Conservation (phyloP, 148 eudicot species). For the Nepenthes mirabilis region DNA sequence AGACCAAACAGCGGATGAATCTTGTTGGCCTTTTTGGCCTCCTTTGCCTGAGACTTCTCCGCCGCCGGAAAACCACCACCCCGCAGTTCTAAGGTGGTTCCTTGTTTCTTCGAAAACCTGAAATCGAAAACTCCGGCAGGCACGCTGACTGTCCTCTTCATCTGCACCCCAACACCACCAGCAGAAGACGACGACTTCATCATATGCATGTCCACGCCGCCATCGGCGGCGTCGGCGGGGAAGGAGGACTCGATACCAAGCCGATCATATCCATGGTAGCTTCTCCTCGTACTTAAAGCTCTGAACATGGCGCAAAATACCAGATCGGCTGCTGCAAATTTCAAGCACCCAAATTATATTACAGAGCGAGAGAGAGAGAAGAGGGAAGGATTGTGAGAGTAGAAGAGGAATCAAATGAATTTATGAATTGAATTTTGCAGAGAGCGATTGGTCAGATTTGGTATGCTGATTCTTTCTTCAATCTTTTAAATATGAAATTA, state of each 20-base stretch:
- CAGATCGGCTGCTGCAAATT: neutral
- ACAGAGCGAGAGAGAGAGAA: neutral
- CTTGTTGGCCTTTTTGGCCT: conserved; percentile 13
- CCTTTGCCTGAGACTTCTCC: conserved; percentile 4
- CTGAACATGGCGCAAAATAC: conserved; percentile 15
- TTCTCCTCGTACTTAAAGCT: conserved; percentile 12
- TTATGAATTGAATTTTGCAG: neutral
- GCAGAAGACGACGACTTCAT: too few relatives aligned
- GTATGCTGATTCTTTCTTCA: conserved; percentile 1
- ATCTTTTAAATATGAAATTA: too few relatives aligned
- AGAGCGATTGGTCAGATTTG: neutral
- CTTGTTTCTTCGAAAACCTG: conserved; percentile 3
- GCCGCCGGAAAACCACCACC: neutral
- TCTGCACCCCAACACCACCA: conserved; percentile 2
- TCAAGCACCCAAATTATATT: neutral
- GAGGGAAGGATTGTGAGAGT: neutral
- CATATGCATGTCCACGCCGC: too few relatives aligned
- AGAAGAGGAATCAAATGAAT: neutral
- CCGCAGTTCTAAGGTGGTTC: neutral
- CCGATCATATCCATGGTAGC: conserved; percentile 13
- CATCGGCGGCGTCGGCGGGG: too few relatives aligned
- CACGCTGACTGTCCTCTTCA: conserved; percentile 8
- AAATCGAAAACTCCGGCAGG: conserved; percentile 13
- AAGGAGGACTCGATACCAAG: conserved; percentile 8
- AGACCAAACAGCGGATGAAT: conserved; percentile 18